Percentiles rank a stretch among this genome's conserved stretches.
phyloP scores from a whole-genome alignment of 345 rosid species.

The Toxicodendron radicans region DNA sequence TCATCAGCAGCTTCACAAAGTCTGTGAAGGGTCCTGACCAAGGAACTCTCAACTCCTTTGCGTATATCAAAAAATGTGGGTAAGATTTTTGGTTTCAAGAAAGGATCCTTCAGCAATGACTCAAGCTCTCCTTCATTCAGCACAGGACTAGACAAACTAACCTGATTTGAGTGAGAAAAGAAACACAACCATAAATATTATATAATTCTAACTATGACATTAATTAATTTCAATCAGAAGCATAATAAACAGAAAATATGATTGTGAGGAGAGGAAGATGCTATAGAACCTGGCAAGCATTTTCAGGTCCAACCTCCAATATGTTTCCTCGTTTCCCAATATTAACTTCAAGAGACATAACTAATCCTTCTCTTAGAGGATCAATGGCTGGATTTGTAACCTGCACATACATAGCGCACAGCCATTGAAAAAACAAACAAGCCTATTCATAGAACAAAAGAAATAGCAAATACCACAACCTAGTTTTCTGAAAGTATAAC shows the following conservation, averaged over 20 bases:
- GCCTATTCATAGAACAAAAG: background rate
- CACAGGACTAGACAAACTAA: slow-evolving; percentile 80
- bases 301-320: slow-evolving; percentile 91
- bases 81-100: slow-evolving; percentile 65
- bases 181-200: background rate
- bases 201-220: background rate
- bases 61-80: slow-evolving; percentile 83
- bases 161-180: slow-evolving; percentile 42
- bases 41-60: slow-evolving; percentile 89
- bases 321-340: slow-evolving; percentile 94
- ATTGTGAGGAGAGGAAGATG: slow-evolving; percentile 7
- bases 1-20: slow-evolving; percentile 99
- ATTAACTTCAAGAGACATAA: slow-evolving; percentile 97
- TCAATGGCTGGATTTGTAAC: slow-evolving; percentile 99
- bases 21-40: slow-evolving; percentile 60
- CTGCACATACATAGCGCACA: slow-evolving; percentile 38
- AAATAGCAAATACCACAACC: background rate
- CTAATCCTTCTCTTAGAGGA: slow-evolving; percentile 95
- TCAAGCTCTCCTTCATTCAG: slow-evolving; percentile 90
- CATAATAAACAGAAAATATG: slow-evolving; percentile 13
- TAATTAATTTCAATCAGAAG: slow-evolving; percentile 4
- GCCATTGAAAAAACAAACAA: slow-evolving; percentile 1
- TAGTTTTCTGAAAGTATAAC: background rate
- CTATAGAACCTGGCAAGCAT: slow-evolving; percentile 78
- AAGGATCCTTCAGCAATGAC: slow-evolving; percentile 66